Percentiles rank a stretch among this genome's conserved stretches.
Conservation (phyloP, 2,329 filamentous ascomycete species). For the Aureobasidium sp. region DNA sequence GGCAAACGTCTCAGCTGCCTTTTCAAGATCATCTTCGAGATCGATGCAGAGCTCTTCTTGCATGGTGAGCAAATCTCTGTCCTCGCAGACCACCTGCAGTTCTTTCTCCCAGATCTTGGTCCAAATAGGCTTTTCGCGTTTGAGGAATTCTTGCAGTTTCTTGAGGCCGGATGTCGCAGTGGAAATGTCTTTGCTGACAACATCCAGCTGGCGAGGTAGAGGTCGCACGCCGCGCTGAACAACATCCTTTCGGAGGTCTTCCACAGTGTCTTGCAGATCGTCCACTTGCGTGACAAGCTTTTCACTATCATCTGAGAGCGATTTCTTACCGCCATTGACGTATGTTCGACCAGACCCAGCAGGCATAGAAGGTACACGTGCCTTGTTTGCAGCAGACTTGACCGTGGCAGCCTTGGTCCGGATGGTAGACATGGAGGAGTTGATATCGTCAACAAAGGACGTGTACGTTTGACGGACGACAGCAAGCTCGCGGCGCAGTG, state of each 20-base stretch:
- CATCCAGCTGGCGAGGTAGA: constrained; percentile 79
- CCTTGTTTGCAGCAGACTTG: constrained; percentile 65
- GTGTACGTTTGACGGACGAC: constrained; percentile 90
- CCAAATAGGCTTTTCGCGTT: constrained; percentile 89
- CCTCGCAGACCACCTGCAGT: constrained; percentile 89
- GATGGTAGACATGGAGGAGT: constrained; percentile 76
- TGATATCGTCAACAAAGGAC: constrained; percentile 79
- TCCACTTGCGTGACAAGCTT: constrained; percentile 86
- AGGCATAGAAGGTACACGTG: constrained; percentile 61
- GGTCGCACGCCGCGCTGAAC: constrained; percentile 88
- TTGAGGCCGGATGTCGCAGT: constrained; percentile 76
- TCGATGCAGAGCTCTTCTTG: constrained; percentile 93
- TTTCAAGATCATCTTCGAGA: constrained; percentile 88
- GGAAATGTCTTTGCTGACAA: constrained; percentile 80
- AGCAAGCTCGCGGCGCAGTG: constrained; percentile 77
- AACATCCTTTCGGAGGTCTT: constrained; percentile 95
- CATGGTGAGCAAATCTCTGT: constrained; percentile 87
- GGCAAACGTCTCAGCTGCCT: constrained; percentile 85
- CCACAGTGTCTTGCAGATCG: constrained; percentile 92
- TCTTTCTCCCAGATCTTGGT: constrained; percentile 99
- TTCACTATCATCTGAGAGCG: constrained; percentile 79
- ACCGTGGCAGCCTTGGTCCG: constrained; percentile 73
- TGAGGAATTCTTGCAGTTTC: constrained; percentile 89
- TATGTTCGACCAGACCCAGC: constrained; percentile 77
- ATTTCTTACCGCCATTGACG: constrained; percentile 79